Conservation (phyloP, 1,139 yeast species). For the Saccharomyces hybrid region DNA sequence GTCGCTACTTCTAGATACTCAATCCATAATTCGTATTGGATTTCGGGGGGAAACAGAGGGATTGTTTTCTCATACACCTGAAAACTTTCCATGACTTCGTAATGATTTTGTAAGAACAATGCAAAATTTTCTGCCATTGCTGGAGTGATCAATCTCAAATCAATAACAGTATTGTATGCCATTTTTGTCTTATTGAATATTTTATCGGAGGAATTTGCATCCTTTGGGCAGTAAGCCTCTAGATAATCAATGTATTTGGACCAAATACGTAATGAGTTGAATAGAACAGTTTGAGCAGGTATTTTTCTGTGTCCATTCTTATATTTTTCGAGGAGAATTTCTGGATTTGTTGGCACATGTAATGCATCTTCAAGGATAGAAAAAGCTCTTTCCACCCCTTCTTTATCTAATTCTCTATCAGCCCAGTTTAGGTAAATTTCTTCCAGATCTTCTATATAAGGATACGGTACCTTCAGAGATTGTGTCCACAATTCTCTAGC, state of each 20-base stretch:
- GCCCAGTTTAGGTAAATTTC: constrained; percentile 69
- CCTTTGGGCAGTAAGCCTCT: constrained; percentile 41
- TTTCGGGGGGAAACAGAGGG: constrained; percentile 51
- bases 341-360: constrained; percentile 34
- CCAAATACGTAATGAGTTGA: constrained; percentile 64
- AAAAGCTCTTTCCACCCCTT: constrained; percentile 47
- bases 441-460: constrained; percentile 55
- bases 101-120: constrained; percentile 46
- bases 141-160: constrained; percentile 64
- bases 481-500: constrained; percentile 59
- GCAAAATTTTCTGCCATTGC: constrained; percentile 61
- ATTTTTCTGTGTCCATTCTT: constrained; percentile 30
- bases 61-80: constrained; percentile 64
- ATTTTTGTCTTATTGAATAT: constrained; percentile 34
- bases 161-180: constrained; percentile 56
- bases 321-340: constrained; percentile 19
- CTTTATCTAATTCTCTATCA: constrained; percentile 45
- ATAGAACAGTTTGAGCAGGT: constrained; percentile 52
- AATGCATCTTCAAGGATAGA: constrained; percentile 48
- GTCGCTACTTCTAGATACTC: constrained; percentile 50
- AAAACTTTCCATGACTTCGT: constrained; percentile 44
- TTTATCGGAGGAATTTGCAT: constrained; percentile 32
- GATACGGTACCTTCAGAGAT: constrained; percentile 66
- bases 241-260: constrained; percentile 63
- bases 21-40: constrained; percentile 67